Percentiles rank a stretch among this genome's conserved stretches.
Conservation (phyloP, 768 basidiomycete genomes). For the Leccinum variicolor region DNA sequence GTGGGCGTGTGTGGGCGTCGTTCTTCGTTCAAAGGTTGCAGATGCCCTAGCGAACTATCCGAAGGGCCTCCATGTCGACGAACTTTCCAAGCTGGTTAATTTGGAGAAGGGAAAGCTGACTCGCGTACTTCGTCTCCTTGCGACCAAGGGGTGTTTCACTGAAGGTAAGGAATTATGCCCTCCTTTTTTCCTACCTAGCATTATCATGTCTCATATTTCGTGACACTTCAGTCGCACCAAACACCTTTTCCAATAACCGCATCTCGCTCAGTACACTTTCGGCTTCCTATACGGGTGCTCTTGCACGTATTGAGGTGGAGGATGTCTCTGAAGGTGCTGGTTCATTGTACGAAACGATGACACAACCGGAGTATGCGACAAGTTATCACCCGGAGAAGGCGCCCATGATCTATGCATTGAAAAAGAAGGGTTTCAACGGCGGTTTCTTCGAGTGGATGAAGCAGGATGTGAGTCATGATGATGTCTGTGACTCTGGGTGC, state of each 20-base stretch:
- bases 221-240: constrained; percentile 18
- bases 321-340: background rate
- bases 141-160: constrained; percentile 28
- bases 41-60: constrained; percentile 26
- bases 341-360: background rate
- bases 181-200: background rate
- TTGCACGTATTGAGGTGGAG: background rate
- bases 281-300: background rate
- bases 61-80: constrained; percentile 25
- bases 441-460: constrained; percentile 23
- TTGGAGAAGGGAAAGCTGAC: constrained; percentile 28
- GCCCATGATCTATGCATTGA: constrained; percentile 19
- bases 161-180: constrained; percentile 21
- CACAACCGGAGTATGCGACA: background rate
- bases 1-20: constrained; percentile 26
- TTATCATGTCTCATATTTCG: background rate
- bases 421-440: constrained; percentile 12
- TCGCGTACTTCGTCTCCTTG: constrained; percentile 30
- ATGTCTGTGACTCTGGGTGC: background rate
- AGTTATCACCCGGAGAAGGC: constrained; percentile 7
- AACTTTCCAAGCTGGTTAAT: constrained; percentile 23
- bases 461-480: constrained; percentile 17
- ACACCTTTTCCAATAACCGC: constrained; percentile 34
- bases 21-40: constrained; percentile 23
- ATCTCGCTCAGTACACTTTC: constrained; percentile 28